Conservation (phyloP, 1,284 basidiomycete species). For the Cystobasidium pallidum region DNA sequence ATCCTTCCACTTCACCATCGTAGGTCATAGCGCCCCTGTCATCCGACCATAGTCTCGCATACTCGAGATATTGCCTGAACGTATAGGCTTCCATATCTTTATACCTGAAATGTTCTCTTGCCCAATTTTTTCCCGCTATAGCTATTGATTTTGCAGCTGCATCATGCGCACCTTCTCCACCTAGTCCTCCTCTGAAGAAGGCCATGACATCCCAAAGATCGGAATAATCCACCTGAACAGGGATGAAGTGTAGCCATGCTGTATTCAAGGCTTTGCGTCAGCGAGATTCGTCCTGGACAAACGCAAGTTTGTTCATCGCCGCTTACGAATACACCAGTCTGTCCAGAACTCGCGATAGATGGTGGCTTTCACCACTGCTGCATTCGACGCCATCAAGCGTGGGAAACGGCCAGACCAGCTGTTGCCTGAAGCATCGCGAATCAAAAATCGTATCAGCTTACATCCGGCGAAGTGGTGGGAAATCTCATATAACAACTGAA, state of each 20-base stretch:
- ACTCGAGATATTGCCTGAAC: constrained; percentile 45
- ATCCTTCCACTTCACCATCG: constrained; percentile 30
- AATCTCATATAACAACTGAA: not conserved
- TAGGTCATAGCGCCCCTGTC: constrained; percentile 43
- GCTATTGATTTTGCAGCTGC: constrained; percentile 59
- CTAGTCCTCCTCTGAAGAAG: constrained; percentile 59
- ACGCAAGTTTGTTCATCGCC: constrained; percentile 33
- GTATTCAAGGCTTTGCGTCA: constrained; percentile 46
- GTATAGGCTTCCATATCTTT: constrained; percentile 57
- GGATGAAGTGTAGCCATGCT: constrained; percentile 54
- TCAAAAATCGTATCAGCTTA: not conserved
- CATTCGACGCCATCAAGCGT: constrained; percentile 66
- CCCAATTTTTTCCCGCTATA: constrained; percentile 58
- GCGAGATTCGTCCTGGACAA: not conserved
- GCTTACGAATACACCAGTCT: constrained; percentile 44
- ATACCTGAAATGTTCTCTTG: constrained; percentile 55
- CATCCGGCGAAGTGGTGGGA: not conserved
- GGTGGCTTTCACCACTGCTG: constrained; percentile 67
- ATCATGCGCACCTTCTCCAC: constrained; percentile 58
- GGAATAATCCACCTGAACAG: constrained; percentile 59
- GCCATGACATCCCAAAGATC: constrained; percentile 61
- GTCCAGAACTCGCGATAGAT: constrained; percentile 65
- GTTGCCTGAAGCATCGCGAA: constrained; percentile 42
- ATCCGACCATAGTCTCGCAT: constrained; percentile 49
- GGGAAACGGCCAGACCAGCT: constrained; percentile 46